Base-by-base conservation (phyloP, 257 asterid species). In the Solanum lycopersicoides region DNA sequence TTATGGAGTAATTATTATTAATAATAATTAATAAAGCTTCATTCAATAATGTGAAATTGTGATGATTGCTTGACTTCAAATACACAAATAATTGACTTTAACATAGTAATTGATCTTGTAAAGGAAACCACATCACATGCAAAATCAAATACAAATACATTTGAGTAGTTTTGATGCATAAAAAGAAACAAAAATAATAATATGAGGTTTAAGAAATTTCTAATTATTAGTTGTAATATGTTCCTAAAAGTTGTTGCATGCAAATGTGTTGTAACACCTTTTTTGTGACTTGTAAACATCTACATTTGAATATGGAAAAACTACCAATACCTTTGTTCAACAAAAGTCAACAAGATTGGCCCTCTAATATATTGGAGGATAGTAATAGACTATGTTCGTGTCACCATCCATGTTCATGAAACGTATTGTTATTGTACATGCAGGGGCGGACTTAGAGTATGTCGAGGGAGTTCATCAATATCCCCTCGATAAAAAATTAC, bases 201-300 rank as follows among this genome's bases (percentile, higher is more conserved):
- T 21, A 13, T 80, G 28, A 80, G 16, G 60, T 82, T 73, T 32
- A 88, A 45, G 76, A 69, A 87, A 88, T 71, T 82, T 63, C 30
- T 53, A 32, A 50, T 47, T 47, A 72, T 72, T 72, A 72, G 79
- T 72, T 18, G 79, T 72, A 72, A 35, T 72, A 72, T 87, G 91
- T 75, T 89, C 68, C 75, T 45, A 68, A 88, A 89, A 91, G 90
- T 53, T 82, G 45, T 1, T 50, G 66, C 69, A 82, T 82, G 30
- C 85, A 30, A 80, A 50, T 30, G 68, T 80, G 65, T 80, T 10
- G 7, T 50, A 60, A 63, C 90, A 89, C 77, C 66, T 89, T 91
- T 87, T 85, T 37, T 12, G 2, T 68, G 88, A 80, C 87, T 86
- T 88, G 91, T 77, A 41, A 86, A 86, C 75, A 47, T 91, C 88